Evolutionary conservation across 768 basidiomycete species (phyloP), one percentile per base, ranked within the genome.

Genomic region (Dacryopinax primogenitus): DNA sequence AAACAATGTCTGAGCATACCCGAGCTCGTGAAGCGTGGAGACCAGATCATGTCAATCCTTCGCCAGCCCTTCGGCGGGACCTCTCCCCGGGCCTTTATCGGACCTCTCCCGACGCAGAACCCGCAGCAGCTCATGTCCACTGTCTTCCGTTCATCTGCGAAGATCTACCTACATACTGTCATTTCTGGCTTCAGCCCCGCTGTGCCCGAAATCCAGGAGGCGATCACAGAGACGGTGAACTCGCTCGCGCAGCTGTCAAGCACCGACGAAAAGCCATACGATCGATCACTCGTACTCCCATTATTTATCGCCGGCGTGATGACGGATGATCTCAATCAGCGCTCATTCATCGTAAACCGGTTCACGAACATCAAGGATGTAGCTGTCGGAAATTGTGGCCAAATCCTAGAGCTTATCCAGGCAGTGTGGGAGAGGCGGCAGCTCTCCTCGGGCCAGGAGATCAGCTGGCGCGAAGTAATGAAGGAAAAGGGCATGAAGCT

Each of bases 251-350:
- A 80, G n/a, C 72, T 89, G 63, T 76, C 77, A 65, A 80, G 37
- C 23, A 15, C 63, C 37, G 66, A 67, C 18, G 39, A 62, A 28
- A 30, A 84, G 16, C 78, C 82, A 66, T 74, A 83, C 44, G 89
- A 92, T 73, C 82, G 86, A 65, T 79, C 82, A 7, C 74, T 90
- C 39, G 77, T 88, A 23, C 86, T 90, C 74, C 88, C 89, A 30
- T 80, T 88, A 64, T 86, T 84, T 72, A 77, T 92, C 39, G 84
- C 85, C 33, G 89, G 86, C 3, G 84, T 84, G 73, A 80, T 90
- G 80, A 82, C 86, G 47, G 84, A 88, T 73, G 83, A 86, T 81
- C 35, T 79, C 18, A 75, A 73, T 37, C 78, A 78, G 62, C 79
- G 84, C 39, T 83, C 84, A 62, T 79, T 84, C 69, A 77, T 87